Evolutionary conservation across 176 grass and related monocot species (phyloP).

Genomic region (Cocos nucifera): DNA sequence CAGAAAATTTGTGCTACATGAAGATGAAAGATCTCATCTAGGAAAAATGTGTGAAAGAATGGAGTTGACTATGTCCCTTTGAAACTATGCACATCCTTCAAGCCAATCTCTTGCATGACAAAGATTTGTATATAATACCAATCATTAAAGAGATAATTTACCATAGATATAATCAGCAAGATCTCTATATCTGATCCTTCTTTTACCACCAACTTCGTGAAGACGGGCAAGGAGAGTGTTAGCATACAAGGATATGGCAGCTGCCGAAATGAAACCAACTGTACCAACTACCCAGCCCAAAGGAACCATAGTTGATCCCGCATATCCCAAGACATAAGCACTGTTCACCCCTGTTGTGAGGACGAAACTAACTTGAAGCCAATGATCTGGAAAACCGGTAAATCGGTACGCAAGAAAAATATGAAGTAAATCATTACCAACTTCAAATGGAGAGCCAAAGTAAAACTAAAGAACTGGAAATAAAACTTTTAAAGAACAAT

Average conservation of each 20-base stretch:
- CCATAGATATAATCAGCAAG: slow-evolving; percentile 93
- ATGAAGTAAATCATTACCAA: too few species aligned
- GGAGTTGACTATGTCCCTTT: too few species aligned
- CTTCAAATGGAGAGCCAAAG: not conserved
- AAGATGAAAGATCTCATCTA: too few species aligned
- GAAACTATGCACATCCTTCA: too few species aligned
- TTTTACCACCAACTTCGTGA: slow-evolving; percentile 75
- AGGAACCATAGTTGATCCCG: slow-evolving; percentile 76
- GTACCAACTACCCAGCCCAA: slow-evolving; percentile 73
- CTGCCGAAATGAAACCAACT: slow-evolving; percentile 61
- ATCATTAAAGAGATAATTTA: slow-evolving; percentile 15
- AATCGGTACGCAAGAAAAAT: not conserved
- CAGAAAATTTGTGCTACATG: too few species aligned
- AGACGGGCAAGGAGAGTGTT: slow-evolving; percentile 73
- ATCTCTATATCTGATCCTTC: slow-evolving; percentile 97
- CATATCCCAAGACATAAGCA: slow-evolving; percentile 92
- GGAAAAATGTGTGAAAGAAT: too few species aligned
- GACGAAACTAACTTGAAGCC: slow-evolving; percentile 87
- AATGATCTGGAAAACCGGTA: slow-evolving; percentile 57
- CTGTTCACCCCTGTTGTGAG: slow-evolving; percentile 91
- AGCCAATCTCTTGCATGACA: not conserved
- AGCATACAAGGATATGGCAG: slow-evolving; percentile 86
- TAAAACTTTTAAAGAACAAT: too few species aligned
- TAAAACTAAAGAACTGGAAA: not conserved
- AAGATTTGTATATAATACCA: not conserved